These are phyloP conservation scores for Gleditsia sinensis DNA, from an alignment of 306 rosid species.

Conservation along the genomic window DNA sequence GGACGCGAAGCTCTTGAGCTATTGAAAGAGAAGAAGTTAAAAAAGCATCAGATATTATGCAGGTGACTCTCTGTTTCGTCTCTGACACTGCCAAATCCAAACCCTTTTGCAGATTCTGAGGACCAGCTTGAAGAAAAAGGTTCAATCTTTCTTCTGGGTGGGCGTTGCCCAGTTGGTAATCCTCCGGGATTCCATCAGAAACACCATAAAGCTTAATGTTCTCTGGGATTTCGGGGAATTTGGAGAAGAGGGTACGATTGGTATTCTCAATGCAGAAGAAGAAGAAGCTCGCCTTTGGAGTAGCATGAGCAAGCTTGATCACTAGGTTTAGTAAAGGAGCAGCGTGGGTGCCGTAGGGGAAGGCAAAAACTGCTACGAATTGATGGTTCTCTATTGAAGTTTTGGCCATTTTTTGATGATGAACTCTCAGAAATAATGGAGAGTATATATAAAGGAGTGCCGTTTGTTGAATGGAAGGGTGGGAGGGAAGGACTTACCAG, in stretches of 20 bases:
- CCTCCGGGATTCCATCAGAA: slow-evolving; percentile 37
- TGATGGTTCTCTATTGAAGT: too few relatives aligned
- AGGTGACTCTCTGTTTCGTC: slow-evolving; percentile 27
- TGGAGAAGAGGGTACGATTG: slow-evolving; percentile 27
- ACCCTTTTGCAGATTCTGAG: slow-evolving; percentile 34
- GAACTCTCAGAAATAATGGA: too few relatives aligned
- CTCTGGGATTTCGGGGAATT: slow-evolving; percentile 16
- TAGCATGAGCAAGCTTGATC: slow-evolving; percentile 33
- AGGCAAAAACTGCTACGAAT: slow-evolving; percentile 41
- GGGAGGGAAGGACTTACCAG: too few relatives aligned
- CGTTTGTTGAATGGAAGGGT: too few relatives aligned
- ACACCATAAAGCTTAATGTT: slow-evolving; percentile 27
- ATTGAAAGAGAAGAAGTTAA: slow-evolving; percentile 15
- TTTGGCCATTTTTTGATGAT: too few relatives aligned
- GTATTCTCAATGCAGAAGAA: slow-evolving; percentile 30
- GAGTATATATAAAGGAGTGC: too few relatives aligned
- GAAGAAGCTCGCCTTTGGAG: slow-evolving; percentile 40
- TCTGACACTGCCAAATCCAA: slow-evolving; percentile 30
- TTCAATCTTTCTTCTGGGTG: slow-evolving; percentile 35
- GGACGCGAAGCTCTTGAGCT: slow-evolving; percentile 42
- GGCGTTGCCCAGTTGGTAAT: not conserved
- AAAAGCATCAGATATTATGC: slow-evolving; percentile 47
- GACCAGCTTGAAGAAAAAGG: slow-evolving; percentile 38
- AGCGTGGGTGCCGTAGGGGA: slow-evolving; percentile 53
- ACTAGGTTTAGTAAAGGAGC: slow-evolving; percentile 33